These are phyloP conservation scores for Pythium vanterpoolii DNA, from an alignment of 352 stramenopile species.

Conservation along the genomic window DNA sequence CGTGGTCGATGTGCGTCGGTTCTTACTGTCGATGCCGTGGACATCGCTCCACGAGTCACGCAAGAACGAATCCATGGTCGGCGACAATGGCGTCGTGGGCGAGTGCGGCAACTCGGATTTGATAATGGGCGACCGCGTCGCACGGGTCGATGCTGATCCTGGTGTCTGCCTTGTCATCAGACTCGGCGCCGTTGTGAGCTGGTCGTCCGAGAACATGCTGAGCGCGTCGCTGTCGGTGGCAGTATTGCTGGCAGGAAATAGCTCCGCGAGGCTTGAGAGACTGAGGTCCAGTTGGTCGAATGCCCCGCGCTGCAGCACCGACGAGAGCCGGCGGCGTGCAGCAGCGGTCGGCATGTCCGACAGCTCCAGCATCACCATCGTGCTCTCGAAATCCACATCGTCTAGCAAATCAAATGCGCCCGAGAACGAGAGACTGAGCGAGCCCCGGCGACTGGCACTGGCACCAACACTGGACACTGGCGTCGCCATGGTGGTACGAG, in stretches of 20 bases:
- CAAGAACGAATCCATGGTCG: slow-evolving; percentile 58
- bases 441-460: slow-evolving; percentile 22
- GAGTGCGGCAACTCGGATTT: slow-evolving; percentile 36
- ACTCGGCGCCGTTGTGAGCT: slow-evolving; percentile 18
- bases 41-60: slow-evolving; percentile 59
- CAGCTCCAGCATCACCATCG: slow-evolving; percentile 55
- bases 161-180: slow-evolving; percentile 2
- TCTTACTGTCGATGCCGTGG: slow-evolving; percentile 21
- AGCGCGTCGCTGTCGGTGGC: slow-evolving; percentile 15
- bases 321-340: slow-evolving; percentile 12
- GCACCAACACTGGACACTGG: neutral
- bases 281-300: slow-evolving; percentile 43
- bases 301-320: slow-evolving; percentile 27
- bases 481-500: neutral
- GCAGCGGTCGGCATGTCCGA: neutral
- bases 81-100: slow-evolving; percentile 39
- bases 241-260: slow-evolving; percentile 26
- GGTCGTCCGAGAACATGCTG: slow-evolving; percentile 12
- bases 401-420: slow-evolving; percentile 45
- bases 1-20: slow-evolving; percentile 30
- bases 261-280: slow-evolving; percentile 39
- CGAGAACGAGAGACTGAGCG: slow-evolving; percentile 46
- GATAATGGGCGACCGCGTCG: slow-evolving; percentile 26
- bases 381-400: slow-evolving; percentile 63
- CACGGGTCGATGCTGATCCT: neutral